These are phyloP conservation scores for Cutaneotrichosporon arboriforme DNA, from an alignment of 1,284 basidiomycete species.

Conservation along the genomic window DNA sequence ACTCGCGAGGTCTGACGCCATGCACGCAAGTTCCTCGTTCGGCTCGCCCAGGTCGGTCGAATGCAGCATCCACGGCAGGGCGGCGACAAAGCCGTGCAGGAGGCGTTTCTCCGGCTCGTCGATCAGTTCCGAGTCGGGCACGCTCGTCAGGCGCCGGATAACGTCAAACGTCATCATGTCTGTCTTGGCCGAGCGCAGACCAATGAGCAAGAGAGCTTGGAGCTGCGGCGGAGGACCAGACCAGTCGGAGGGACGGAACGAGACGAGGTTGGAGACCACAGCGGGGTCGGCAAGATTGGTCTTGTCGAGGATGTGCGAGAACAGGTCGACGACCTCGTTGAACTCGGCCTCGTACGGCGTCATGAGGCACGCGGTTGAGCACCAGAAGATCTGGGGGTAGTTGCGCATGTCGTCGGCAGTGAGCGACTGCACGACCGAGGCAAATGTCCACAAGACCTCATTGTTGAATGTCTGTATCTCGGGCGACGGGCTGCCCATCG, in stretches of 20 bases:
- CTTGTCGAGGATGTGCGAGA: conserved; percentile 65
- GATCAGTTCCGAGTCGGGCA: conserved; percentile 63
- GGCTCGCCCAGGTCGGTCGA: conserved; percentile 64
- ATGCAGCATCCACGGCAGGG: conserved; percentile 83
- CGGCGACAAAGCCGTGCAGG: conserved; percentile 73
- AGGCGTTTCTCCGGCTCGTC: conserved; percentile 68
- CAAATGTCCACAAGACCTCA: conserved; percentile 76
- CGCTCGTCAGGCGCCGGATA: conserved; percentile 61
- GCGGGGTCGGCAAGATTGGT: conserved; percentile 66
- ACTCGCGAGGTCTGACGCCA: conserved; percentile 67
- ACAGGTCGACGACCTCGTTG: conserved; percentile 60
- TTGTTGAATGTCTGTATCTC: conserved; percentile 76
- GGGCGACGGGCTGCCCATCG: conserved; percentile 63
- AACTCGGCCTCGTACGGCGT: conserved; percentile 83
- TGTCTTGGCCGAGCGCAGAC: conserved; percentile 72
- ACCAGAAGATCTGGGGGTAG: conserved; percentile 84
- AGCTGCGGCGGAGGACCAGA: conserved; percentile 58
- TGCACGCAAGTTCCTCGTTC: conserved; percentile 60
- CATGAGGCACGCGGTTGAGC: conserved; percentile 69
- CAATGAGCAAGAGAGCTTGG: conserved; percentile 70
- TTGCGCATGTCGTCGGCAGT: conserved; percentile 57
- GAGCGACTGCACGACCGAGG: conserved; percentile 58
- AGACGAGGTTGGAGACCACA: conserved; percentile 60
- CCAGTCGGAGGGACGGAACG: conserved; percentile 70
- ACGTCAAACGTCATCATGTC: conserved; percentile 64